These are phyloP conservation scores for Verticillium albo-atrum DNA, from an alignment of 2,329 filamentous ascomycete genomes.

Conservation along the genomic window DNA sequence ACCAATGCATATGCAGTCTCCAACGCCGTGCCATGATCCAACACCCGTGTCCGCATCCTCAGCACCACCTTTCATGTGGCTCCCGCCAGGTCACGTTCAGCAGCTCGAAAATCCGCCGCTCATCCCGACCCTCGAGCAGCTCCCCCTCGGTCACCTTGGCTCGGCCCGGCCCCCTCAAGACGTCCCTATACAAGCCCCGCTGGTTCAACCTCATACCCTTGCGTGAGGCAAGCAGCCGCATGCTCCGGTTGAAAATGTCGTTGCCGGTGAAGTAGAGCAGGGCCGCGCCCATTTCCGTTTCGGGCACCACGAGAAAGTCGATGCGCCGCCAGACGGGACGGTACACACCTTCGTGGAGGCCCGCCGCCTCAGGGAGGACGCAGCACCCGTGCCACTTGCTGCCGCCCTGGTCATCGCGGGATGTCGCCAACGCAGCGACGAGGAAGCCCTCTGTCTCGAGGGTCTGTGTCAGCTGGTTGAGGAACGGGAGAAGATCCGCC, in stretches of 20 bases:
- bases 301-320: constrained; percentile 80
- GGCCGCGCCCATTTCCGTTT: constrained; percentile 74
- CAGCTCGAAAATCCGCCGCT: constrained; percentile 76
- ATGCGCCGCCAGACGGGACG: constrained; percentile 68
- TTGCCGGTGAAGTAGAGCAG: constrained; percentile 96
- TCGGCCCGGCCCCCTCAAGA: constrained; percentile 54
- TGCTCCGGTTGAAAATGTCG: constrained; percentile 87
- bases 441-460: constrained; percentile 64
- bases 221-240: constrained; percentile 73
- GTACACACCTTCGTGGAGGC: constrained; percentile 15
- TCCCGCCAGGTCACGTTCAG: constrained; percentile 82
- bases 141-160: constrained; percentile 62
- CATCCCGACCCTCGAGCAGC: constrained; percentile 69
- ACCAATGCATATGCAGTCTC: not conserved
- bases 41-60: not conserved
- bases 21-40: not conserved
- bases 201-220: constrained; percentile 86
- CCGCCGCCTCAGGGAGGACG: constrained; percentile 47
- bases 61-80: constrained; percentile 73
- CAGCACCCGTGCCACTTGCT: constrained; percentile 90
- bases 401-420: constrained; percentile 42
- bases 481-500: constrained; percentile 54
- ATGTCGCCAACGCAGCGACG: constrained; percentile 61
- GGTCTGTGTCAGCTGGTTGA: constrained; percentile 57
- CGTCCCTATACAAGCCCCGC: constrained; percentile 69